Conservation (phyloP, 306 rosid species). For the Cucumis melo region DNA sequence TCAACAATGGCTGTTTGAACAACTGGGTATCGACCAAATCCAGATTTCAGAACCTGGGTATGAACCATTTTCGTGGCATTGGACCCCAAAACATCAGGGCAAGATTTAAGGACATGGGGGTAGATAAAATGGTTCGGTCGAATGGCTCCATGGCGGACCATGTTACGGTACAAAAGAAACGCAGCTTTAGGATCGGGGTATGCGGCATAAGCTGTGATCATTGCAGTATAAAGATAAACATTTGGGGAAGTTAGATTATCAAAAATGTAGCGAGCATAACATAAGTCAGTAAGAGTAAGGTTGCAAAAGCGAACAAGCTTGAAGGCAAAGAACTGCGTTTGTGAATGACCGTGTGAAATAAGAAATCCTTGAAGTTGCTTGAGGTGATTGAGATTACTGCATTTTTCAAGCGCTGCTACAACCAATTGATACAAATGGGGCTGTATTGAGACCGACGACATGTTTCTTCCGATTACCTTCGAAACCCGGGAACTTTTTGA, state of each 20-base stretch:
- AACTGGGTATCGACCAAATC: conserved; percentile 40
- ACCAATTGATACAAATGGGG: conserved; percentile 23
- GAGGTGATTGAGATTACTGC: conserved; percentile 40
- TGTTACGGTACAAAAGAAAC: conserved; percentile 23
- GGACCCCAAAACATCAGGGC: conserved; percentile 18
- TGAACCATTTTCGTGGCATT: conserved; percentile 24
- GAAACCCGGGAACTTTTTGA: no score
- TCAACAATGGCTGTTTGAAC: conserved; percentile 57
- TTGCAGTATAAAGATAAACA: conserved; percentile 47
- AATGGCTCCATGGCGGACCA: conserved; percentile 27
- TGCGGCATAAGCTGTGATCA: conserved; percentile 55
- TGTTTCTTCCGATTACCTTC: neutral
- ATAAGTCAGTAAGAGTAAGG: conserved; percentile 32
- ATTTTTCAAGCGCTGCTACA: conserved; percentile 21
- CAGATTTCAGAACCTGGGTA: conserved; percentile 44
- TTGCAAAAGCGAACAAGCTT: conserved; percentile 59
- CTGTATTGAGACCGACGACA: neutral
- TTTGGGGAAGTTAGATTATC: conserved; percentile 37
- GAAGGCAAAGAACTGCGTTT: conserved; percentile 58
- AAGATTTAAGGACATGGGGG: conserved; percentile 47
- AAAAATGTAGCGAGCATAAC: conserved; percentile 49
- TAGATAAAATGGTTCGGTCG: conserved; percentile 46
- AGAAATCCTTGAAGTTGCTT: conserved; percentile 56
- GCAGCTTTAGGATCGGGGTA: conserved; percentile 22
- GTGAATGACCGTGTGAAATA: conserved; percentile 39